phyloP scores from a whole-genome alignment of 2,329 filamentous ascomycete species.

The Talaromyces islandicus region DNA sequence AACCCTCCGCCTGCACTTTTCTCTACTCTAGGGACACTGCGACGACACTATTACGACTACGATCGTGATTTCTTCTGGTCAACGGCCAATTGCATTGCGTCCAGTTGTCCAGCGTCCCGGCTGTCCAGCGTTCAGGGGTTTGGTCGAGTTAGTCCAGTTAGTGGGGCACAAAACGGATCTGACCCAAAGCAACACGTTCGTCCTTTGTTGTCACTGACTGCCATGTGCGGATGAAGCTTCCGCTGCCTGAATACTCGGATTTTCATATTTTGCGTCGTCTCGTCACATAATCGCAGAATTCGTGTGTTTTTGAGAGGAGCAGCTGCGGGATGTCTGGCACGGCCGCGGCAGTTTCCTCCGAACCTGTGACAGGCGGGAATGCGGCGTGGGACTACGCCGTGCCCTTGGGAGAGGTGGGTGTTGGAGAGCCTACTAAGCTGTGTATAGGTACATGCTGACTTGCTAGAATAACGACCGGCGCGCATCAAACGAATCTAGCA shows the following conservation, averaged over 20 bases:
- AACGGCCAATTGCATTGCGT: neutral
- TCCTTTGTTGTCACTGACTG: neutral
- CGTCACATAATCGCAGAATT: too few relatives aligned
- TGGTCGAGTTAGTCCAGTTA: neutral
- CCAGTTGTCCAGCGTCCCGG: neutral
- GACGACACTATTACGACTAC: neutral
- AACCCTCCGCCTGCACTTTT: neutral
- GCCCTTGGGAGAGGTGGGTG: conserved; percentile 31
- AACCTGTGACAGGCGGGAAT: conserved; percentile 32
- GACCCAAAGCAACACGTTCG: neutral
- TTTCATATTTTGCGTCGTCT: neutral
- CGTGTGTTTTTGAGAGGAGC: conserved; percentile 21
- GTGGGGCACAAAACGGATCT: neutral
- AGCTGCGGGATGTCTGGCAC: conserved; percentile 34
- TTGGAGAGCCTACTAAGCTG: neutral
- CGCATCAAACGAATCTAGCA: conserved; percentile 32
- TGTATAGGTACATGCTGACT: neutral
- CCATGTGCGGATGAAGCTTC: conserved; percentile 6
- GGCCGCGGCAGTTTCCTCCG: conserved; percentile 33
- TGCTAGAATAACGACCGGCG: conserved; percentile 15
- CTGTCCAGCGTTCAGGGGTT: neutral
- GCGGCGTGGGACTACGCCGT: conserved; percentile 34
- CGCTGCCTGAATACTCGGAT: neutral
- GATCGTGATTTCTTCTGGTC: neutral
- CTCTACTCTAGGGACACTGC: too few relatives aligned